These are phyloP conservation scores for Arthrobotrys conoides DNA, from an alignment of 2,329 filamentous ascomycete genomes.

Conservation along the genomic window DNA sequence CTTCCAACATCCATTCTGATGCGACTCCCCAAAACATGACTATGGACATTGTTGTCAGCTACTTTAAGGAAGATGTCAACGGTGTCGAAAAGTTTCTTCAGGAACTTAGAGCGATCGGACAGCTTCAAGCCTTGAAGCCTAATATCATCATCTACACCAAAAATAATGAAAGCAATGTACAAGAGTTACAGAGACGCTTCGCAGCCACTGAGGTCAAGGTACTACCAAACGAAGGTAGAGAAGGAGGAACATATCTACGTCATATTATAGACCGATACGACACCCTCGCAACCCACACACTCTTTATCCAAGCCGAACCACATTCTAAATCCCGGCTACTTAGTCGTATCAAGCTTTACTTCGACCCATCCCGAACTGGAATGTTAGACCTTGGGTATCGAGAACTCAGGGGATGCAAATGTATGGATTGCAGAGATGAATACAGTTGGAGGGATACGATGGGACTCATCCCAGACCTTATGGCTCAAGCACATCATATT, in stretches of 20 bases:
- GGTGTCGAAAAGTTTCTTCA: constrained; percentile 50
- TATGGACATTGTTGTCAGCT: constrained; percentile 63
- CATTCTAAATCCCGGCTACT: constrained; percentile 67
- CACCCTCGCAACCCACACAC: constrained; percentile 68
- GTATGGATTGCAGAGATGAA: constrained; percentile 67
- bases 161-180: constrained; percentile 52
- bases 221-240: constrained; percentile 68
- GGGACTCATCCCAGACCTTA: constrained; percentile 67
- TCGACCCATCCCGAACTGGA: constrained; percentile 67
- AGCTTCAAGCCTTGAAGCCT: constrained; percentile 48
- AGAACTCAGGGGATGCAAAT: constrained; percentile 66
- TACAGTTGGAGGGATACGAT: constrained; percentile 68
- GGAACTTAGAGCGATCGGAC: constrained; percentile 48
- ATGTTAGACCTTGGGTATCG: constrained; percentile 69
- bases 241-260: constrained; percentile 69
- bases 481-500: constrained; percentile 64
- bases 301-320: constrained; percentile 70
- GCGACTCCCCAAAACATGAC: constrained; percentile 10
- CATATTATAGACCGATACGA: constrained; percentile 69
- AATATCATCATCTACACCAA: constrained; percentile 63
- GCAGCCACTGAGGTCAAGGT: constrained; percentile 62
- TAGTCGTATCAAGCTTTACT: constrained; percentile 67
- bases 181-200: constrained; percentile 28
- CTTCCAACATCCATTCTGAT: background rate
- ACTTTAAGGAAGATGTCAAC: constrained; percentile 61